phyloP scores from a whole-genome alignment of 2,329 filamentous ascomycete genomes.

The Epichloe amarillans region DNA sequence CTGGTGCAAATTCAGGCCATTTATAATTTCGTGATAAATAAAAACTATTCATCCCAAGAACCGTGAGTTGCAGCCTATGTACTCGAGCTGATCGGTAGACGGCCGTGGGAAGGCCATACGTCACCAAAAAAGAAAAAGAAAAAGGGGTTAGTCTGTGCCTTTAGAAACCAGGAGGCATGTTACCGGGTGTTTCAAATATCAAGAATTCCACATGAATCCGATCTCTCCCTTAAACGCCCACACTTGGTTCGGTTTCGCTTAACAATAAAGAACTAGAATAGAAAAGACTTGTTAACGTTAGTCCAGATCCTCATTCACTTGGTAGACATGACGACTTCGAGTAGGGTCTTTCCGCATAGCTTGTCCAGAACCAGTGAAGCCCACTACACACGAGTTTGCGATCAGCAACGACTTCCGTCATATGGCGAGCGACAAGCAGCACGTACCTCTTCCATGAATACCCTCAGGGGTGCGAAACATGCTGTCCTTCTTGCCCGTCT shows the following conservation, averaged over 20 bases:
- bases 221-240: slow-evolving; percentile 10
- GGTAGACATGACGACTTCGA: slow-evolving; percentile 73
- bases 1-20: background rate
- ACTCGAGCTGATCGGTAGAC: slow-evolving; percentile 4
- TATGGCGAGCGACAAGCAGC: background rate
- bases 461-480: slow-evolving; percentile 93
- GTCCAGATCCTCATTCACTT: slow-evolving; percentile 62
- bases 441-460: slow-evolving; percentile 69
- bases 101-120: background rate
- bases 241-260: background rate
- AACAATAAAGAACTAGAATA: slow-evolving; percentile 1
- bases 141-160: slow-evolving; percentile 29
- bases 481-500: slow-evolving; percentile 70
- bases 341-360: slow-evolving; percentile 87
- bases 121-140: slow-evolving; percentile 10
- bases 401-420: slow-evolving; percentile 9
- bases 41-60: background rate
- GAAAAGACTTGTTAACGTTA: slow-evolving; percentile 22
- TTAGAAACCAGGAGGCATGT: slow-evolving; percentile 17
- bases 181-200: slow-evolving; percentile 19
- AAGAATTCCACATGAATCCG: slow-evolving; percentile 12
- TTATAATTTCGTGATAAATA: background rate
- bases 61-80: slow-evolving; percentile 1
- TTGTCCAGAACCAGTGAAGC: slow-evolving; percentile 90
- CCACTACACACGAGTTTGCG: slow-evolving; percentile 44